Conservation (phyloP, 2,329 filamentous ascomycete species). For the Fusarium hostae region DNA sequence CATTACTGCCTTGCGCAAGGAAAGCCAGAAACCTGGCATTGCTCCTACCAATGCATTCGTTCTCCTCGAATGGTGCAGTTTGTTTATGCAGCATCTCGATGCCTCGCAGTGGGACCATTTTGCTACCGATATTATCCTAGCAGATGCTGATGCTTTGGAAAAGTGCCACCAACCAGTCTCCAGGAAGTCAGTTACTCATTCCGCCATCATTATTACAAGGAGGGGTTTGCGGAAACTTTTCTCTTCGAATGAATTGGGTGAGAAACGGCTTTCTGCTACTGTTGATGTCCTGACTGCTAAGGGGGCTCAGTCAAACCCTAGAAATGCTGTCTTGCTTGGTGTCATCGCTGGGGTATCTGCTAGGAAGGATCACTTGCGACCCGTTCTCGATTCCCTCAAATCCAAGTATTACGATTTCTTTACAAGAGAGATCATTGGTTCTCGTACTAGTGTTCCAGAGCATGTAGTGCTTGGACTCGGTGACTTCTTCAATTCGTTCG, state of each 20-base stretch:
- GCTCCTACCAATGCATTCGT: slow-evolving; percentile 86
- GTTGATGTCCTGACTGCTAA: slow-evolving; percentile 78
- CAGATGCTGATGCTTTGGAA: slow-evolving; percentile 79
- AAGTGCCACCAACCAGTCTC: slow-evolving; percentile 76
- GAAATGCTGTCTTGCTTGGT: slow-evolving; percentile 82
- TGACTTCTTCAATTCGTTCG: slow-evolving; percentile 86
- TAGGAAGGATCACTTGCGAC: slow-evolving; percentile 72
- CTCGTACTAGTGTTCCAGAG: slow-evolving; percentile 74
- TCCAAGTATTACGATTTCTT: slow-evolving; percentile 84
- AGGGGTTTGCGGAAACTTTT: slow-evolving; percentile 83
- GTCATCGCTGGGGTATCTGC: slow-evolving; percentile 88
- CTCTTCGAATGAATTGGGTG: slow-evolving; percentile 63
- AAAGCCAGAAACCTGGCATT: slow-evolving; percentile 81
- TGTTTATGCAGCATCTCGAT: slow-evolving; percentile 78
- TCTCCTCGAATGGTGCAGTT: slow-evolving; percentile 87
- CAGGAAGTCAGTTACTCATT: slow-evolving; percentile 73
- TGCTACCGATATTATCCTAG: slow-evolving; percentile 72
- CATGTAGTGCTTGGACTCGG: slow-evolving; percentile 78
- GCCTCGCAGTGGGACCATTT: slow-evolving; percentile 72
- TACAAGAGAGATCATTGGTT: slow-evolving; percentile 84
- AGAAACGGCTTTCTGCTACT: slow-evolving; percentile 70
- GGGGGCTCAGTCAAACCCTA: slow-evolving; percentile 69
- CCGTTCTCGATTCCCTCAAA: slow-evolving; percentile 72
- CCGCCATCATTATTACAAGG: slow-evolving; percentile 80
- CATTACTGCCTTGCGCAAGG: slow-evolving; percentile 73